phyloP scores from a whole-genome alignment of 1,284 basidiomycete species.

The Tremellales sp. region DNA sequence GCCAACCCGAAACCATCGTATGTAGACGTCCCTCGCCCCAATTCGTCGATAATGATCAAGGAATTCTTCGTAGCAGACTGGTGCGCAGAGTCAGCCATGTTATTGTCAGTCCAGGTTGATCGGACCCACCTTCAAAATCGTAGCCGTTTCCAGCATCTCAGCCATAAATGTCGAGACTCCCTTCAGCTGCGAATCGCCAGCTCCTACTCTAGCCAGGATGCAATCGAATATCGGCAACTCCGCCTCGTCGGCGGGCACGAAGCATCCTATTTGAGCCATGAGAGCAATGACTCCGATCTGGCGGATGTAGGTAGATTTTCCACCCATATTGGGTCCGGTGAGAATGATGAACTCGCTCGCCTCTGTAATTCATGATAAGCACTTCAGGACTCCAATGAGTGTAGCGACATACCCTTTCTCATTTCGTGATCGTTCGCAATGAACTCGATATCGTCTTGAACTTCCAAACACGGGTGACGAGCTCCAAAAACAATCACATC shows the following conservation, averaged over 20 bases:
- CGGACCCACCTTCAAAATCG: slow-evolving; percentile 73
- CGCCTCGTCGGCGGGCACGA: slow-evolving; percentile 85
- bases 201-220: slow-evolving; percentile 91
- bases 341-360: slow-evolving; percentile 51
- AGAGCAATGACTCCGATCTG: slow-evolving; percentile 88
- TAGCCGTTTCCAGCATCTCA: slow-evolving; percentile 91
- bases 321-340: slow-evolving; percentile 92
- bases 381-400: not conserved
- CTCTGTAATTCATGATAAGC: slow-evolving; percentile 21
- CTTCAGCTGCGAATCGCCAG: slow-evolving; percentile 95
- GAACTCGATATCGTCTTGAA: slow-evolving; percentile 91
- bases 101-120: not conserved
- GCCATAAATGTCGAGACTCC: slow-evolving; percentile 99
- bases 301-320: slow-evolving; percentile 89
- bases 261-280: slow-evolving; percentile 93
- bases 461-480: slow-evolving; percentile 93
- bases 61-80: slow-evolving; percentile 89
- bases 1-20: slow-evolving; percentile 98
- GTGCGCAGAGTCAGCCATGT: slow-evolving; percentile 3
- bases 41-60: slow-evolving; percentile 95
- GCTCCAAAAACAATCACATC: slow-evolving; percentile 74
- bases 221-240: slow-evolving; percentile 92
- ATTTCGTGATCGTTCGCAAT: slow-evolving; percentile 76
- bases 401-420: slow-evolving; percentile 31
- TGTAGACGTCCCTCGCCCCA: slow-evolving; percentile 96